Percentiles rank a stretch among this genome's conserved stretches.
phyloP scores from a whole-genome alignment of 192 early-diverging fungal genomes.

The Linderina pennispora region DNA sequence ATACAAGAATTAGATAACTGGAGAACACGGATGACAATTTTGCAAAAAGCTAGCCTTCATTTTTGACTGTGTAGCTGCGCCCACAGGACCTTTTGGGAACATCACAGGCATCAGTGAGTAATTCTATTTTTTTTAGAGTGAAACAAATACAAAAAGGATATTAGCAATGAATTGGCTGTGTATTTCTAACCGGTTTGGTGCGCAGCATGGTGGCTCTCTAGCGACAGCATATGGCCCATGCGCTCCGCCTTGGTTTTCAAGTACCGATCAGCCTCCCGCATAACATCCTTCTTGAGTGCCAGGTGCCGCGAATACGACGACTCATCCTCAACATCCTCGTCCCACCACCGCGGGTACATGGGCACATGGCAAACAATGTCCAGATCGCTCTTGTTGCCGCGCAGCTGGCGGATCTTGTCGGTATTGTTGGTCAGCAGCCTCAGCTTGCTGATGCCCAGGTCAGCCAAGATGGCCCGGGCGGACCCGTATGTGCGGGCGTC shows the following conservation, averaged over 20 bases:
- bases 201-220: constrained; percentile 2
- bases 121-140: constrained; percentile 1
- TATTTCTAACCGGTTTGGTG: no score
- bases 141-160: not conserved
- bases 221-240: constrained; percentile 82
- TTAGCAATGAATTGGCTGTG: no score
- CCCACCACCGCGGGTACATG: constrained; percentile 91
- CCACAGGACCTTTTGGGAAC: not conserved
- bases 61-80: no score
- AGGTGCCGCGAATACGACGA: constrained; percentile 28
- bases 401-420: constrained; percentile 82
- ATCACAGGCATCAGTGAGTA: not conserved
- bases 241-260: constrained; percentile 81
- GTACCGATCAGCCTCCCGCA: constrained; percentile 74
- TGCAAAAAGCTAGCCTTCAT: constrained; percentile 2
- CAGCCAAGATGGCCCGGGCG: constrained; percentile 80
- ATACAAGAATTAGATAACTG: no score
- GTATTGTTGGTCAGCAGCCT: constrained; percentile 94
- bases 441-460: constrained; percentile 66
- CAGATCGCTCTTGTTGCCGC: constrained; percentile 52
- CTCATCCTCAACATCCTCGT: constrained; percentile 14
- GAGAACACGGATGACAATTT: no score
- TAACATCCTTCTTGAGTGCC: constrained; percentile 21
- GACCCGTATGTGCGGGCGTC: constrained; percentile 93
- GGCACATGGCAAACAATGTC: constrained; percentile 75